Evolutionary conservation across 2,329 filamentous ascomycete genomes (phyloP), one percentile per base, ranked within the genome.

Genomic region (Stachybotrys chlorohalonatus): DNA sequence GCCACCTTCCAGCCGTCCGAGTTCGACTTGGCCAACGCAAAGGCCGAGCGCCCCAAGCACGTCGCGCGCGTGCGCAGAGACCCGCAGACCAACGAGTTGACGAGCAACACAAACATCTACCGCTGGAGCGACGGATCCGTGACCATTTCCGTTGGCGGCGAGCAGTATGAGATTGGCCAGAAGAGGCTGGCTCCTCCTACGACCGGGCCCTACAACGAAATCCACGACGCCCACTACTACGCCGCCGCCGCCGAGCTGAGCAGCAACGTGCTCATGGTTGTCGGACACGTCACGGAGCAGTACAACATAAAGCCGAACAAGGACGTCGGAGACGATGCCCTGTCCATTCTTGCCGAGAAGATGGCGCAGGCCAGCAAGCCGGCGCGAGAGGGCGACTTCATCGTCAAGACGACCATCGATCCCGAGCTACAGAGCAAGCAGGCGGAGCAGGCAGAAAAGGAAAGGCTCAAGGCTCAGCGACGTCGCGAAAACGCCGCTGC

Each of bases 121-220:
- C 81, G 82, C 61, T 93, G 89, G 89, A 90, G 85, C 57, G 89
- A 93, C 64, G 89, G 89, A 31, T 90, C 86, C 5, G 74, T 89
- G 15, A 91, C 87, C 11, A 74, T 93, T 30, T 82, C 86, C n/a
- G 76, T 92, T 30, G 89, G 87, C 13, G 84, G 83, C 56, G 83
- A 85, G 59, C 88, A 92, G 63, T 92, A 86, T 73, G 86, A 90
- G 64, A 79, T 92, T 49, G 79, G 84, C 58, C 84, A 81, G 62
- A 90, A 89, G 70, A 72, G 77, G 30, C 80, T 91, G 51, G 87
- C 86, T 2, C 86, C 87, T 2, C 73, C 78, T 1, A 73, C 71
- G 11, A 72, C 76, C 62, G 81, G 84, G 62, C 75, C 80, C 2
- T 87, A 88, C 73, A 75, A 84, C 57, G 81, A 85, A 62, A 75